Evolutionary conservation across 192 early-diverging fungal species (phyloP), one percentile per base, ranked within the genome.

Genomic region (Nowakowskiella sp.): DNA sequence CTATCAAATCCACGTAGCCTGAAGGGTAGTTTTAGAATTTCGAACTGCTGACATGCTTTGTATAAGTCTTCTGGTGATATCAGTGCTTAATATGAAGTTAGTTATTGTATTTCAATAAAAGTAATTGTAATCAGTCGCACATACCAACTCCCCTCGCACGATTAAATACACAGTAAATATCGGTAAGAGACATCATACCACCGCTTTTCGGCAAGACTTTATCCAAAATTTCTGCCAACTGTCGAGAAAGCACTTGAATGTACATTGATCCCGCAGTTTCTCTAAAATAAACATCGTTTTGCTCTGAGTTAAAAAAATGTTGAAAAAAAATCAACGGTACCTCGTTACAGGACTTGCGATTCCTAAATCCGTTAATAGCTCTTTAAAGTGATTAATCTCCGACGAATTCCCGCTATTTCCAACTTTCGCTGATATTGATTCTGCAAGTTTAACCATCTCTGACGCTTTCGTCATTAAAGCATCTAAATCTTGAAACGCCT

Each of bases 161-260:
- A 62, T 98, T 98, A 62, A 90, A 94, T 33, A 98, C 58, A 59
- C 92, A 96, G 65, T 94, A 98, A 6, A 92, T 73, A 56, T 96
- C 93, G 3, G 87, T 81, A 1, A 98, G 68, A 19, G 90, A 66
- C 63, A 90, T 86, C 23, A 90, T 89, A 1, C 82, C 85, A 33
- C 81, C 77, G 33, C 78, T 55, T 10, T 74, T 70, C 19, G 68
- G 62, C 7, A 93, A 67, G 22, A 89, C 68, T 33, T 78, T 83
- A 21, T 72, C 62, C 25, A 94, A 61, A 46, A 92, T 92, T 31
- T 92, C 88, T 19, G 83, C 78, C 16, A 98, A 67, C 68, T 98
- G 85, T 26, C 81, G 67, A 4, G 92, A 84, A 28, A 98, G 77
- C 53, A 96, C 89, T 59, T 86, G 70, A 57, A 87, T 85, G 65